Percentiles rank a stretch among this genome's conserved stretches.
phyloP scores from a whole-genome alignment of 805 yeast genomes.

The Starmerella potacharoeniae region DNA sequence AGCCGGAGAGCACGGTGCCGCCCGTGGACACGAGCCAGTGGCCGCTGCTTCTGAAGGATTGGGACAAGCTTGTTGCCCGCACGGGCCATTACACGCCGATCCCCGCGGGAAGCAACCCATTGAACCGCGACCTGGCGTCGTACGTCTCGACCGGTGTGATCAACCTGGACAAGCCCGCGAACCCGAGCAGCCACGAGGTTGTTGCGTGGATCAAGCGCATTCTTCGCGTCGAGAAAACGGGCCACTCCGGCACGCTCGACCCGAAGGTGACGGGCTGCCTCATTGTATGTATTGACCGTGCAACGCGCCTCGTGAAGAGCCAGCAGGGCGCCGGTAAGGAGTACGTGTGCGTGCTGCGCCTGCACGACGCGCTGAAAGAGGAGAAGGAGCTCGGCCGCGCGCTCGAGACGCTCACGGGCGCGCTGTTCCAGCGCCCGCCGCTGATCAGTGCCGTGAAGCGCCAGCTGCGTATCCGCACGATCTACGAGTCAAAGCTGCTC shows the following conservation, averaged over 20 bases:
- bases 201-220: slow-evolving; percentile 99
- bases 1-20: slow-evolving; percentile 71
- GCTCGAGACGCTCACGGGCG: slow-evolving; percentile 93
- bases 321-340: slow-evolving; percentile 99
- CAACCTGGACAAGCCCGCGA: slow-evolving; percentile 94
- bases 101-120: slow-evolving; percentile 89
- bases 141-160: slow-evolving; percentile 92
- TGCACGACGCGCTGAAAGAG: slow-evolving; percentile 85
- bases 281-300: slow-evolving; percentile 96
- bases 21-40: slow-evolving; percentile 82
- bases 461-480: slow-evolving; percentile 95
- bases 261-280: slow-evolving; percentile 98
- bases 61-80: slow-evolving; percentile 86
- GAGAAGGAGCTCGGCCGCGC: slow-evolving; percentile 80
- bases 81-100: slow-evolving; percentile 96
- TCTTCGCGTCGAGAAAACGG: slow-evolving; percentile 90
- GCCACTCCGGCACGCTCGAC: slow-evolving; percentile 98
- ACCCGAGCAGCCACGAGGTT: slow-evolving; percentile 97
- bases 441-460: slow-evolving; percentile 97
- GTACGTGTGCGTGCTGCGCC: slow-evolving; percentile 93
- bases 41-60: slow-evolving; percentile 90
- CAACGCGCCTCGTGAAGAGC: slow-evolving; percentile 93
- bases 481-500: slow-evolving; percentile 87
- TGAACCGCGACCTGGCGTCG: slow-evolving; percentile 82
- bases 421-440: slow-evolving; percentile 98